These are phyloP conservation scores for Mrakia gelida DNA, from an alignment of 768 basidiomycete genomes.

Conservation along the genomic window DNA sequence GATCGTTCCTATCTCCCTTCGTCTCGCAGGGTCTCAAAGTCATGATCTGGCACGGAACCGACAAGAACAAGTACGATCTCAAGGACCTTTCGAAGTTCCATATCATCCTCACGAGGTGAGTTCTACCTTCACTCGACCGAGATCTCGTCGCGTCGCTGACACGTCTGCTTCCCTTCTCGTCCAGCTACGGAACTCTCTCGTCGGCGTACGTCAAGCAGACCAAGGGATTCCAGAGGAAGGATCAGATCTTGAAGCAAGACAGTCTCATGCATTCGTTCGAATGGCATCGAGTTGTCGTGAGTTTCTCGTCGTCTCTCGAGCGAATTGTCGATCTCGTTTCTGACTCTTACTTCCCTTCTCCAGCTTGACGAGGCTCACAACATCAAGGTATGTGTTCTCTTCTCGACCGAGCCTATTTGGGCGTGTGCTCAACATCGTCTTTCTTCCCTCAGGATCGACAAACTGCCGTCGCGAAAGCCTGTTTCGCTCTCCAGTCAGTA, in stretches of 20 bases:
- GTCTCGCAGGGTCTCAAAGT: constrained; percentile 46
- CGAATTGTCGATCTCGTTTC: constrained; percentile 9
- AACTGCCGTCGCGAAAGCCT: constrained; percentile 94
- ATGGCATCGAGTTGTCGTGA: constrained; percentile 75
- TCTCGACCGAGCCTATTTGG: neutral
- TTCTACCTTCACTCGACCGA: constrained; percentile 24
- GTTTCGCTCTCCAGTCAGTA: constrained; percentile 66
- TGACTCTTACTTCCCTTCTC: neutral
- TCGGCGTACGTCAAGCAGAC: constrained; percentile 90
- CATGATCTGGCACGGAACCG: constrained; percentile 84
- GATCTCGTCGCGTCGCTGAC: neutral
- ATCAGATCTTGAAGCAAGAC: constrained; percentile 75
- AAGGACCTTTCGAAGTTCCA: constrained; percentile 76
- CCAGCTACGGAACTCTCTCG: constrained; percentile 72
- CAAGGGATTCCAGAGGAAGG: constrained; percentile 83
- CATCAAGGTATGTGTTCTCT: constrained; percentile 57
- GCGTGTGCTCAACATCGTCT: neutral
- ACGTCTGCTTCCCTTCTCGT: neutral
- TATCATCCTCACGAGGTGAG: constrained; percentile 77
- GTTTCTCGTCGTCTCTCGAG: constrained; percentile 39
- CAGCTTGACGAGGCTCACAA: constrained; percentile 95
- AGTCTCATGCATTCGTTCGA: constrained; percentile 72
- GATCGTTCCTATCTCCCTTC: neutral
- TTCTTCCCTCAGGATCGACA: constrained; percentile 56
- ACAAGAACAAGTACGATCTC: constrained; percentile 58